phyloP scores from a whole-genome alignment of 768 basidiomycete genomes.

The Hebeloma cylindrosporum region DNA sequence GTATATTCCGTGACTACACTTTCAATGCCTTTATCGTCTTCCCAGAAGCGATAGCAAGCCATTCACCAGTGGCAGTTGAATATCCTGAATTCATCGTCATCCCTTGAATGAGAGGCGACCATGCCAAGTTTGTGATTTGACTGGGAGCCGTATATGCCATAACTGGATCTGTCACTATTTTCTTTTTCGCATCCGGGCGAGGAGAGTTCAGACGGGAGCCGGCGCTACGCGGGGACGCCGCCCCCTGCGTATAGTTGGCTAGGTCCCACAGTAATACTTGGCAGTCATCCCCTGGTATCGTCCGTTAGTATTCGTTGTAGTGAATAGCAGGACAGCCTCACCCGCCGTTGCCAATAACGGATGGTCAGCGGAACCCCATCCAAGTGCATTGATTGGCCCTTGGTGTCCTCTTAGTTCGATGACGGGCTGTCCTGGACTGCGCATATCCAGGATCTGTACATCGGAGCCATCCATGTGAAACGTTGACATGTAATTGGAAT shows the following conservation, averaged over 20 bases:
- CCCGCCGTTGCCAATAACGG: constrained; percentile 88
- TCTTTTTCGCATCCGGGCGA: constrained; percentile 78
- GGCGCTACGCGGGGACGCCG: constrained; percentile 68
- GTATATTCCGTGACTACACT: constrained; percentile 46
- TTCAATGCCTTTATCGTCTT: constrained; percentile 81
- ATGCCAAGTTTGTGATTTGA: constrained; percentile 83
- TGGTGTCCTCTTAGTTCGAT: constrained; percentile 87
- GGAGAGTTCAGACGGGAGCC: constrained; percentile 78
- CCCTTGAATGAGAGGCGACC: constrained; percentile 83
- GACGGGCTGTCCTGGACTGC: constrained; percentile 93
- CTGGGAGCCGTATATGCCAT: constrained; percentile 80
- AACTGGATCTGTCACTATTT: constrained; percentile 68
- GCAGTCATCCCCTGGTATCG: constrained; percentile 80
- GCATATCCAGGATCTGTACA: constrained; percentile 94
- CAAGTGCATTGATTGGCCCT: constrained; percentile 80
- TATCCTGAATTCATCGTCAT: constrained; percentile 76
- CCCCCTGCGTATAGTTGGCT: constrained; percentile 56
- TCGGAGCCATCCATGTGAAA: constrained; percentile 93
- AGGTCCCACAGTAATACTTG: constrained; percentile 96
- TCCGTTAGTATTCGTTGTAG: constrained; percentile 1
- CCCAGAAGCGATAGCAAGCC: constrained; percentile 83
- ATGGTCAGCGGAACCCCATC: constrained; percentile 85
- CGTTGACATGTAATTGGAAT: constrained; percentile 95
- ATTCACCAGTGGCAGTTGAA: constrained; percentile 76
- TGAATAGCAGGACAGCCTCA: constrained; percentile 29